Base-by-base conservation (phyloP, 192 early-diverging fungal genomes). In the Lobosporangium transversale region DNA sequence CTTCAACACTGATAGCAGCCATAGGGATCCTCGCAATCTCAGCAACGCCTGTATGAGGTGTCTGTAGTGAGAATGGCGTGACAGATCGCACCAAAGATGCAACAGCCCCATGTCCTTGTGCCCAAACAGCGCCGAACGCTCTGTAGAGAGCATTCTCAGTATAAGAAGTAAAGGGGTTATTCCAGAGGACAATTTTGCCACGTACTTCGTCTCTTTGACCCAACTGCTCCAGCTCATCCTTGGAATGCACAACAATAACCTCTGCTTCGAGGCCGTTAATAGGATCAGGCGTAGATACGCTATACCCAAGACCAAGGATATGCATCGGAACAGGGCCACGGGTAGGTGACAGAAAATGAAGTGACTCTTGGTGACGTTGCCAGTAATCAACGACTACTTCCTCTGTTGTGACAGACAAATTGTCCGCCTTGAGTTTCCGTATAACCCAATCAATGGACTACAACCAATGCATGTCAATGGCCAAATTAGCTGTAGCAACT, bases 311-410 rank as follows among this genome's bases (percentile, higher is more conserved):
- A 2, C 84, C 84, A 31, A 88, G 60, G 53, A 86, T 43, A 4
- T 78, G 62, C 36, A 88, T 17, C 24, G 67, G 47, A 32, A 86
- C 78, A 1, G 80, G 57, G 0, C 83, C 80, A 21, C 79, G 78
- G 18, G 81, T 83, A 18, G 61, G 68, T 7, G 67, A 65, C 30
- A 79, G 64, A 30, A 88, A 68, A 4, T 58, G 68, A 10, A 85
- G 78, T 20, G 83, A 85, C 70, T 88, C 86, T 26, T 54, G 32
- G 61, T 74, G 64, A 4, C 86, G 81, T 51, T 43, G 49, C 84
- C 84, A 88, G 47, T 73, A 62, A 63, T 83, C 67, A 47, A 86
- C 84, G 33, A 64, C 64, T n/a, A 88, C 86, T 4, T 82, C 81
- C 70, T 88, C 82, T 1, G 84, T 84, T 43, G 79, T 80, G 23